phyloP scores from a whole-genome alignment of 768 basidiomycete species.

The Tremella fuciformis region DNA sequence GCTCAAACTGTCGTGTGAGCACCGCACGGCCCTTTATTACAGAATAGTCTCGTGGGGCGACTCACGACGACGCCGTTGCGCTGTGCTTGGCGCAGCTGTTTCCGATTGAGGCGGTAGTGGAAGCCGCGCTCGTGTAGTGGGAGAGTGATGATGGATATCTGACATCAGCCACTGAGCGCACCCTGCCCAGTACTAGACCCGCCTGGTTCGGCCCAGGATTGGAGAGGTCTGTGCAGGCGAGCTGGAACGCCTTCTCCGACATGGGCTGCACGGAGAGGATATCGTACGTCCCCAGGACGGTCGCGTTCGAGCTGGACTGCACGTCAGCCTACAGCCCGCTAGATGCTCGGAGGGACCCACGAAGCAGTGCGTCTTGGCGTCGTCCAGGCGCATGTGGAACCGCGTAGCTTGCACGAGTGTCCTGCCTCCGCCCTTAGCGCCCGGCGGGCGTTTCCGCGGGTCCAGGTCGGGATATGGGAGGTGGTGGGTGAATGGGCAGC shows the following conservation, averaged over 20 bases:
- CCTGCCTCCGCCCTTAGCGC: slow-evolving; percentile 9
- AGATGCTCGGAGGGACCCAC: slow-evolving; percentile 26
- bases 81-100: slow-evolving; percentile 44
- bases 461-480: slow-evolving; percentile 44
- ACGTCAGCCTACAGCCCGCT: neutral
- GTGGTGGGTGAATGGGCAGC: slow-evolving; percentile 32
- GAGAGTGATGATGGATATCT: slow-evolving; percentile 49
- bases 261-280: slow-evolving; percentile 45
- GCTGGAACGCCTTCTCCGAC: slow-evolving; percentile 43
- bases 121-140: slow-evolving; percentile 46
- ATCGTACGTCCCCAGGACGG: slow-evolving; percentile 36
- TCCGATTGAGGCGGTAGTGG: slow-evolving; percentile 40
- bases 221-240: slow-evolving; percentile 46
- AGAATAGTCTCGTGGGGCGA: neutral
- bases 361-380: slow-evolving; percentile 39
- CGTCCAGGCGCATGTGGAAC: slow-evolving; percentile 47
- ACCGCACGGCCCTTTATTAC: too few species aligned
- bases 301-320: slow-evolving; percentile 36
- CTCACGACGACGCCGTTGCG: slow-evolving; percentile 44
- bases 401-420: slow-evolving; percentile 44
- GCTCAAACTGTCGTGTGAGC: slow-evolving; percentile 39
- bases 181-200: neutral
- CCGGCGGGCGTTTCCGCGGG: slow-evolving; percentile 18
- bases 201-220: slow-evolving; percentile 44
- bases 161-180: neutral